Base-by-base conservation (phyloP, 2,329 filamentous ascomycete species). In the Trichoderma hamatum region DNA sequence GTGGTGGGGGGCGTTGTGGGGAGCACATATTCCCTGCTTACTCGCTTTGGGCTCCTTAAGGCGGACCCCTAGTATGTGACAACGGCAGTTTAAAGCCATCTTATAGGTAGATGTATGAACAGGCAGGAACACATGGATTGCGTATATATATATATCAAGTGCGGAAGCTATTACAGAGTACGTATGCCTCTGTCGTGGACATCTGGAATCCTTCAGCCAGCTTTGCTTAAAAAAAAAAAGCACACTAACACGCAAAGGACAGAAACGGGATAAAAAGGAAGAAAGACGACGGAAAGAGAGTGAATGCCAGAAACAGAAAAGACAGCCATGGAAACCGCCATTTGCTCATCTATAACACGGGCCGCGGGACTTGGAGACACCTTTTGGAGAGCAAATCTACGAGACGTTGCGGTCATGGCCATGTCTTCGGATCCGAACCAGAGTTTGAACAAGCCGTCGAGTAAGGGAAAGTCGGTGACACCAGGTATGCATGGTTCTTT, bases 341-440 rank as follows among this genome's bases (percentile, higher is more conserved):
- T 66, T n/a, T 49, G 24, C n/a, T n/a, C 28, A 14, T 56, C 34
- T 43, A 56, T 58, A n/a, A 30, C 49, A 28, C 43, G 28, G 24
- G 49, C 49, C 19, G 49, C 61, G 51, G 19, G 24, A 21, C 39
- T 66, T 26, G 52, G 52, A 13, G 28, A 67, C 34, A 16, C 28
- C 19, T 51, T 28, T 26, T 67, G 64, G 64, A 43, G 32, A 24
- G n/a, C 36, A 11, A 65, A 28, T 1, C 4, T 60, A 5, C 21
- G 43, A 36, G 43, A 62, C 14, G 28, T 30, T 24, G 43, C 60
- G 2, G n/a, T 32, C 1, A 24, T 51, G 56, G 39, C 64, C 32
- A 67, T 67, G 64, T 10, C 52, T 34, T 49, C 54, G n/a, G 49
- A 56, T n/a, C 52, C 26, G n/a, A 32, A 16, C 11, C 63, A 58